phyloP scores from a whole-genome alignment of 345 rosid genomes.

The Arabidopsis suecica region DNA sequence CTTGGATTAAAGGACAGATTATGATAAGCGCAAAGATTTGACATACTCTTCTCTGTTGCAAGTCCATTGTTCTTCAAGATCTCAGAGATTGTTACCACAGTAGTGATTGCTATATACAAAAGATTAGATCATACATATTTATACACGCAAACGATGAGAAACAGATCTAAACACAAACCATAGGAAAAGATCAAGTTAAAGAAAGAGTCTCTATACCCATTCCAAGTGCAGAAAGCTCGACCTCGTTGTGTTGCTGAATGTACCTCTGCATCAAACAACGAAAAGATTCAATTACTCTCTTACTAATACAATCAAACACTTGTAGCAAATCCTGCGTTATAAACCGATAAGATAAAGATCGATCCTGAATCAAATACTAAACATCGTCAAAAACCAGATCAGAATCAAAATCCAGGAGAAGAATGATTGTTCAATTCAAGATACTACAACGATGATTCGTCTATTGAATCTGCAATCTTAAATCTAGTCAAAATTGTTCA shows the following conservation, averaged over 20 bases:
- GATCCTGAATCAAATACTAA: neutral
- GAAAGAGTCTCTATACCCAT: slow-evolving; percentile 62
- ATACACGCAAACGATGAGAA: neutral
- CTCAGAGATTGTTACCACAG: slow-evolving; percentile 86
- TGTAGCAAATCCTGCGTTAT: neutral
- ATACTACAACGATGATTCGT: neutral
- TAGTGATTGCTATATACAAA: slow-evolving; percentile 61
- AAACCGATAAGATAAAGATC: neutral
- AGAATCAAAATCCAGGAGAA: neutral
- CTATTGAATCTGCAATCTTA: neutral
- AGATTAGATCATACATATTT: neutral
- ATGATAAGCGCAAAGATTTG: neutral
- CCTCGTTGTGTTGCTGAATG: slow-evolving; percentile 88
- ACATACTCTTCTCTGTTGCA: slow-evolving; percentile 85
- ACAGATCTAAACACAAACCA: neutral
- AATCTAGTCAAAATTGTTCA: neutral
- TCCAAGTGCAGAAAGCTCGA: slow-evolving; percentile 91
- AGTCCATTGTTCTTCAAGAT: slow-evolving; percentile 91
- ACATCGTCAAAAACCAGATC: neutral
- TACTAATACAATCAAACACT: slow-evolving; percentile 6
- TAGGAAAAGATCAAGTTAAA: neutral
- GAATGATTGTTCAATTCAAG: neutral
- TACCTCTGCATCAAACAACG: slow-evolving; percentile 64
- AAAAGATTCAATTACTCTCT: neutral
- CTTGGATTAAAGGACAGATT: neutral